Evolutionary conservation across 345 rosid species (phyloP).

Genomic region (Moricandia moricandioides): DNA sequence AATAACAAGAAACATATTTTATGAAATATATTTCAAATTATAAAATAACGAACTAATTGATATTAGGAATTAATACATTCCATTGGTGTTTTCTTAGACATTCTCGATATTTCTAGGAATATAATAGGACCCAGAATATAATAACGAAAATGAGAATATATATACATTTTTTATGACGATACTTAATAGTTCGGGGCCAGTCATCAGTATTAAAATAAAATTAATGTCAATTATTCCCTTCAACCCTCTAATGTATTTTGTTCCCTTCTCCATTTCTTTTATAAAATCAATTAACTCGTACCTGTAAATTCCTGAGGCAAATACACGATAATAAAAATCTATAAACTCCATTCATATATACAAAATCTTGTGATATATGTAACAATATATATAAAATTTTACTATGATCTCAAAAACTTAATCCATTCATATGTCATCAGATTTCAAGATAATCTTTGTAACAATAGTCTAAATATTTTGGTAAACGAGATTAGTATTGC

Average conservation of each 20-base stretch:
- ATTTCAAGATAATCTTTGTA: neutral
- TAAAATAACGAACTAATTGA: too few relatives aligned
- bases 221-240: too few relatives aligned
- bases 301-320: neutral
- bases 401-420: neutral
- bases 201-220: too few relatives aligned
- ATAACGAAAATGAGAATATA: too few relatives aligned
- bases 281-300: neutral
- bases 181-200: too few relatives aligned
- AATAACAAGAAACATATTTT: too few relatives aligned
- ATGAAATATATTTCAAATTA: too few relatives aligned
- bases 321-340: neutral
- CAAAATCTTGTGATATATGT: neutral
- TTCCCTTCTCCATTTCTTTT: neutral
- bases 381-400: neutral
- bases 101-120: too few relatives aligned
- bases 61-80: too few relatives aligned
- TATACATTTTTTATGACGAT: too few relatives aligned
- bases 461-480: constrained; percentile 20
- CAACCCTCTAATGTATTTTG: neutral
- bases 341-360: neutral
- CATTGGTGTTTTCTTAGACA: too few relatives aligned
- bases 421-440: neutral
- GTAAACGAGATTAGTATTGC: constrained; percentile 19
- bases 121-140: too few relatives aligned